Evolutionary conservation across 176 grass and related monocot species (phyloP).

Genomic region (Puya raimondii): DNA sequence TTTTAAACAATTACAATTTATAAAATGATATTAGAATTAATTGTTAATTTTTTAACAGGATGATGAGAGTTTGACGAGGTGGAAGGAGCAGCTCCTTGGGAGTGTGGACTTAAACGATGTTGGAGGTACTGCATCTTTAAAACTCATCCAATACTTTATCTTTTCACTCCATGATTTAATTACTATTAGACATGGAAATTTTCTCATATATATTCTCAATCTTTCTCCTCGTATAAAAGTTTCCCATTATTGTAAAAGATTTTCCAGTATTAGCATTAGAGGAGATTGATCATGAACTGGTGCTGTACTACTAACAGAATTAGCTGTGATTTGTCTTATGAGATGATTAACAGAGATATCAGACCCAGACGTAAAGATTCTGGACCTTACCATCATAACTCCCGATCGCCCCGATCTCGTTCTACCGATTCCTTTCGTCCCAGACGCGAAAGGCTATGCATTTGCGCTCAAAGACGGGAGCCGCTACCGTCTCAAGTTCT

Average conservation of each 20-base stretch:
- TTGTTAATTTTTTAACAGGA: conserved; percentile 27
- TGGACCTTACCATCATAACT: conserved; percentile 66
- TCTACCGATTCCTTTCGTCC: conserved; percentile 61
- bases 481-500: conserved; percentile 76
- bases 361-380: conserved; percentile 69
- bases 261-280: too few relatives aligned
- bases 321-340: background rate
- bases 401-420: conserved; percentile 40
- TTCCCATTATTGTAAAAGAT: too few relatives aligned
- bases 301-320: too few relatives aligned
- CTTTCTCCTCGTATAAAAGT: too few relatives aligned
- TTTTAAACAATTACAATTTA: background rate
- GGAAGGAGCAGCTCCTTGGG: conserved; percentile 86
- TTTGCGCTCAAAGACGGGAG: conserved; percentile 84
- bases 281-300: too few relatives aligned
- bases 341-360: conserved; percentile 38
- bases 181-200: too few relatives aligned
- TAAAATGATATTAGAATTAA: background rate
- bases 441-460: conserved; percentile 58
- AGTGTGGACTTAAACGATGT: conserved; percentile 63
- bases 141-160: background rate
- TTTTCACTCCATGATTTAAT: background rate
- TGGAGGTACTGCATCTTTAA: conserved; percentile 30
- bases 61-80: conserved; percentile 83
- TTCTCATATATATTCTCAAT: too few relatives aligned